These are phyloP conservation scores for Passiflora organensis DNA, from an alignment of 345 rosid genomes.

Conservation along the genomic window DNA sequence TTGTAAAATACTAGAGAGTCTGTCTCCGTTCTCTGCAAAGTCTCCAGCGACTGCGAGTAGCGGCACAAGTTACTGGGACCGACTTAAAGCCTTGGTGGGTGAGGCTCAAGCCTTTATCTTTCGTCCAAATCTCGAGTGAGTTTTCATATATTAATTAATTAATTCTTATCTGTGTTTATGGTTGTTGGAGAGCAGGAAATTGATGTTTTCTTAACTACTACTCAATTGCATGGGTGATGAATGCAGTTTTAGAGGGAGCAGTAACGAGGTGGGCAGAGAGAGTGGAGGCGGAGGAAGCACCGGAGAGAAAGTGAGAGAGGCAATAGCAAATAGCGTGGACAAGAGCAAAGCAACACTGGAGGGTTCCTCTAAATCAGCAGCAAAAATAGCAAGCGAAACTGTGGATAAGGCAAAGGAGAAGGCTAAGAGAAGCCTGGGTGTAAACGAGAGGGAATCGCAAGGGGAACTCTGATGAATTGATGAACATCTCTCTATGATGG, in stretches of 20 bases:
- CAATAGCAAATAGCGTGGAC: conserved; percentile 13
- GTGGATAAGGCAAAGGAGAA: conserved; percentile 8
- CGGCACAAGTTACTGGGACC: background rate
- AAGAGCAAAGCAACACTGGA: conserved; percentile 17
- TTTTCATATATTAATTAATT: too few relatives aligned
- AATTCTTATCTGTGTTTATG: background rate
- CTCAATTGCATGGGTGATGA: too few relatives aligned
- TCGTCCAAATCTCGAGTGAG: conserved; percentile 14
- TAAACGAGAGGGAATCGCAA: background rate
- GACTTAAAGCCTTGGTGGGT: background rate
- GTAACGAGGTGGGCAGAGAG: background rate
- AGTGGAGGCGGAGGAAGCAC: background rate
- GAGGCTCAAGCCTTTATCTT: background rate
- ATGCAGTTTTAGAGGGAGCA: conserved; percentile 14
- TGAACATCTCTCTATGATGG: too few relatives aligned
- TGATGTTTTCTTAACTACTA: too few relatives aligned
- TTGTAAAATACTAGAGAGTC: background rate
- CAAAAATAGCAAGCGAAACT: conserved; percentile 5
- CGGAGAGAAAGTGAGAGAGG: conserved; percentile 17
- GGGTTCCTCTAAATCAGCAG: conserved; percentile 12
- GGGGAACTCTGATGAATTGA: conserved; percentile 13
- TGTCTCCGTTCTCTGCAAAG: background rate
- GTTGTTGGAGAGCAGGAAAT: too few relatives aligned
- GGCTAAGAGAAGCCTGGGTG: conserved; percentile 3
- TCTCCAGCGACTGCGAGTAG: background rate